These are phyloP conservation scores for Colletotrichum sp. DNA, from an alignment of 2,329 filamentous ascomycete species.

Conservation along the genomic window DNA sequence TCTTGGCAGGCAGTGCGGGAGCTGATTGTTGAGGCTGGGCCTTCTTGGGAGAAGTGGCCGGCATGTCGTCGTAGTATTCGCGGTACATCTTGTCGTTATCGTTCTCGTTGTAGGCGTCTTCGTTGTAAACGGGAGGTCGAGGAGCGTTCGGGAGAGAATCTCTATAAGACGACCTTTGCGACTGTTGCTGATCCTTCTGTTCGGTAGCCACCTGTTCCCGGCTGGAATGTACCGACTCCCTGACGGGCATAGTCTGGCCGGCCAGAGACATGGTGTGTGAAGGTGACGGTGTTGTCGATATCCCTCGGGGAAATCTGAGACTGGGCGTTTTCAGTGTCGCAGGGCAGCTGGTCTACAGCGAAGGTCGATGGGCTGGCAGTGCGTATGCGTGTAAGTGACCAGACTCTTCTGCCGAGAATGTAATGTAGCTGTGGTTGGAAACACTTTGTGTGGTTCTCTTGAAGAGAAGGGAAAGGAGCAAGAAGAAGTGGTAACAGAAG, in stretches of 20 bases:
- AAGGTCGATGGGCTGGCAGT: not conserved
- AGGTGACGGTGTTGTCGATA: slow-evolving; percentile 9
- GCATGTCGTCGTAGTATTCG: slow-evolving; percentile 25
- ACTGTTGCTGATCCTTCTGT: slow-evolving; percentile 5
- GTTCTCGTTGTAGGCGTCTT: slow-evolving; percentile 24
- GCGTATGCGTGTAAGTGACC: slow-evolving; percentile 8
- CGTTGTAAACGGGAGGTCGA: slow-evolving; percentile 10
- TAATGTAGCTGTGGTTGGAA: not conserved
- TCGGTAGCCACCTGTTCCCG: not conserved
- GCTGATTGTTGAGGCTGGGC: slow-evolving; percentile 26
- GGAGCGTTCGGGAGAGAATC: slow-evolving; percentile 22
- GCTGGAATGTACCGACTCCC: slow-evolving; percentile 20
- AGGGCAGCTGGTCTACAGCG: slow-evolving; percentile 17
- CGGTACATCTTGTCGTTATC: slow-evolving; percentile 22
- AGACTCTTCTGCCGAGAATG: not conserved
- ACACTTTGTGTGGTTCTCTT: not conserved
- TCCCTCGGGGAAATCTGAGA: slow-evolving; percentile 17
- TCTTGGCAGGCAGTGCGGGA: slow-evolving; percentile 57
- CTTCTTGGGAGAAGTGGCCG: slow-evolving; percentile 21
- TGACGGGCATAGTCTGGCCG: slow-evolving; percentile 21
- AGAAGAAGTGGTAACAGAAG: not conserved
- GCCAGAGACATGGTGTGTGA: slow-evolving; percentile 22
- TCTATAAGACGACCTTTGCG: slow-evolving; percentile 21
- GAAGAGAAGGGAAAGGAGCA: not conserved
- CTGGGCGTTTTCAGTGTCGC: slow-evolving; percentile 14